Percentiles rank a stretch among this genome's conserved stretches.
Evolutionary conservation across 2,329 filamentous ascomycete species (phyloP).

Genomic region (Ciborinia camelliae): DNA sequence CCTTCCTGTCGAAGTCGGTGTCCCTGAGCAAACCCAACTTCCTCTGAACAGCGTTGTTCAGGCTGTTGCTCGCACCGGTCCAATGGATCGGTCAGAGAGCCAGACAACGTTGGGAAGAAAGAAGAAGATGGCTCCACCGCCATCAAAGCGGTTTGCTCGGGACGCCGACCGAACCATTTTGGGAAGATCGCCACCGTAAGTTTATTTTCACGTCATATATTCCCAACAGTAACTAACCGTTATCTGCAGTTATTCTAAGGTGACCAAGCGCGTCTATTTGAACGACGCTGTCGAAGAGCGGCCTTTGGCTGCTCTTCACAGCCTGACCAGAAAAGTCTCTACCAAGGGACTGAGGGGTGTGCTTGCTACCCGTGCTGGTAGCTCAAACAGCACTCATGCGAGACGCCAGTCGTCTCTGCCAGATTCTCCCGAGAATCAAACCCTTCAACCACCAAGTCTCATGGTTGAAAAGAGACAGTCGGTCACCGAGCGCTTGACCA

Average conservation of each 20-base stretch:
- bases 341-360: neutral
- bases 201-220: neutral
- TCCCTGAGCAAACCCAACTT: neutral
- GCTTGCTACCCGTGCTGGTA: neutral
- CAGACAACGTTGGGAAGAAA: neutral
- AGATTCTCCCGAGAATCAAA: slow-evolving; percentile 3
- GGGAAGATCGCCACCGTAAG: neutral
- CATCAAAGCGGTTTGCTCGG: neutral
- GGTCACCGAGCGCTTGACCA: neutral
- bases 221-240: neutral
- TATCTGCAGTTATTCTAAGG: neutral
- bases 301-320: too few relatives aligned
- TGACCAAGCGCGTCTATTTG: neutral
- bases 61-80: neutral
- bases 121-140: neutral
- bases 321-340: neutral
- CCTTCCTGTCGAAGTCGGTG: too few relatives aligned
- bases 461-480: neutral
- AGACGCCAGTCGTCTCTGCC: neutral
- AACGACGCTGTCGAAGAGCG: neutral
- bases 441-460: neutral
- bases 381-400: too few relatives aligned
- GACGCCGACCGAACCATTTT: neutral
- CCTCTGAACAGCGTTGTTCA: neutral
- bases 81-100: slow-evolving; percentile 1